Evolutionary conservation across 257 asterid species (phyloP).

Genomic region (Lantana camara): DNA sequence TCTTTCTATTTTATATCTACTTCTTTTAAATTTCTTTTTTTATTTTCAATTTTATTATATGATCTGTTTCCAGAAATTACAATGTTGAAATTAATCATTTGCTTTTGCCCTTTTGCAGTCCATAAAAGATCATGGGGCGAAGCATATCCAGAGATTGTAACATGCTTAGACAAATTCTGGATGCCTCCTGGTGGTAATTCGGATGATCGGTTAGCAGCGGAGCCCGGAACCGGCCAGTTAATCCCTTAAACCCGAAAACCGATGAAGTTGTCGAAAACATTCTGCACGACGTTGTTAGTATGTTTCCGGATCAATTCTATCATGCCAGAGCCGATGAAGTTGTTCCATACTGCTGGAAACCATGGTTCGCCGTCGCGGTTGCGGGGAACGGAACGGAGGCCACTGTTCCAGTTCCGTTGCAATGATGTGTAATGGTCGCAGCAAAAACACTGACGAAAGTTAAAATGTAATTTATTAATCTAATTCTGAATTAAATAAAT

Average conservation of each 20-base stretch:
- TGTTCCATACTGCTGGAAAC: constrained; percentile 84
- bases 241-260: constrained; percentile 73
- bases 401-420: too few species aligned
- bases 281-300: constrained; percentile 46
- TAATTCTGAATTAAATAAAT: too few species aligned
- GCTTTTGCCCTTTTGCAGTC: constrained; percentile 50
- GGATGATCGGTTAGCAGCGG: constrained; percentile 73
- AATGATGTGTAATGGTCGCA: too few species aligned
- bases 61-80: too few species aligned
- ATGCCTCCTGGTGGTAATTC: constrained; percentile 68
- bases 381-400: too few species aligned
- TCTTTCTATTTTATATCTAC: too few species aligned
- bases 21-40: too few species aligned
- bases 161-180: constrained; percentile 88
- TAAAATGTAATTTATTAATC: too few species aligned
- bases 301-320: constrained; percentile 78
- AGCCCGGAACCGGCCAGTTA: constrained; percentile 93
- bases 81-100: background rate
- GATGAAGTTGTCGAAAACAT: constrained; percentile 67
- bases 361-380: too few species aligned
- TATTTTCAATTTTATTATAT: too few species aligned
- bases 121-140: constrained; percentile 94
- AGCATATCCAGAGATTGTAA: constrained; percentile 81
- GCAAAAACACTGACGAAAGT: too few species aligned
- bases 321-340: constrained; percentile 90